Evolutionary conservation across 495 filamentous ascomycete genomes (phyloP).

Genomic region (Penicillium verhagenii): DNA sequence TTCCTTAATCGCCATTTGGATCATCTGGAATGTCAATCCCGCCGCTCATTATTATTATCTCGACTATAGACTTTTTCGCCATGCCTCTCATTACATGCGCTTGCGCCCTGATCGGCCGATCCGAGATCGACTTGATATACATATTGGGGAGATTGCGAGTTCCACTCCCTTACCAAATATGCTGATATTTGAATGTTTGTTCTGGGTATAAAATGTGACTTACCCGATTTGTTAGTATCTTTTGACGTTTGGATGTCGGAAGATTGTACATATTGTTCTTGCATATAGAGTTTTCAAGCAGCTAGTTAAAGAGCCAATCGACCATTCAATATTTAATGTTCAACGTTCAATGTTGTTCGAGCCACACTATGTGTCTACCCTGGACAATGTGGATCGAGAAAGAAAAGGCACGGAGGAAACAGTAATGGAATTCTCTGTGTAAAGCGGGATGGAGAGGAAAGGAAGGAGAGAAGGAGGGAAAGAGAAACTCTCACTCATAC

Average conservation of each 20-base stretch:
- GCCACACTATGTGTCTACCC: too few relatives aligned
- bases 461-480: too few relatives aligned
- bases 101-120: background rate
- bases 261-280: conserved; percentile 10
- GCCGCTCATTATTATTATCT: conserved; percentile 1
- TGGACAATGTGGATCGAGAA: too few relatives aligned
- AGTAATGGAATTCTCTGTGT: too few relatives aligned
- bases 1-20: background rate
- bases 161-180: background rate
- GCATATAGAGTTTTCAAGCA: conserved; percentile 1
- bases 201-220: background rate
- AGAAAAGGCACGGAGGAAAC: too few relatives aligned
- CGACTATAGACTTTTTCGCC: background rate
- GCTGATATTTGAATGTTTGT: background rate
- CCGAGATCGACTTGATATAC: background rate
- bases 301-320: background rate
- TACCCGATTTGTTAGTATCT: background rate
- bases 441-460: too few relatives aligned
- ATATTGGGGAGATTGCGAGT: background rate
- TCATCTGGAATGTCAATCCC: background rate
- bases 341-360: too few relatives aligned
- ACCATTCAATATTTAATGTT: background rate
- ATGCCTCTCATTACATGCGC: background rate
- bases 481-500: too few relatives aligned
- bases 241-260: background rate